A percentile compares a stretch with the other conserved stretches of the same genome.
These are phyloP conservation scores for Karstenula rhodostoma DNA, from an alignment of 2,329 filamentous ascomycete species.

Conservation along the genomic window DNA sequence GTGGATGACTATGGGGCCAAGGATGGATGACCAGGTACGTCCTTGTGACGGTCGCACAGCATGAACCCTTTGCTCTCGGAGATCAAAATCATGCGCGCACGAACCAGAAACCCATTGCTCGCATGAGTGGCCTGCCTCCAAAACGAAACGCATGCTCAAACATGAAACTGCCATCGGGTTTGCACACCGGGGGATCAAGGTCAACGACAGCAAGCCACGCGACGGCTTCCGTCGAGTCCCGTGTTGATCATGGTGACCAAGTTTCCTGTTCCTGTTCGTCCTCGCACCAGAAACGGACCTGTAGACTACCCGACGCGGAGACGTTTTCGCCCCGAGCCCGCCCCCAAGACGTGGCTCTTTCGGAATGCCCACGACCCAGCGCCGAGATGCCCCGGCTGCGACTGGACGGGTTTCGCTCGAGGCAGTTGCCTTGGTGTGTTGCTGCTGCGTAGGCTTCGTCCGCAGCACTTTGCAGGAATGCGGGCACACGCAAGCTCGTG, in stretches of 20 bases:
- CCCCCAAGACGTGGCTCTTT: not conserved
- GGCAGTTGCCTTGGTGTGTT: constrained; percentile 6
- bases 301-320: constrained; percentile 4
- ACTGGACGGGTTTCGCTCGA: not conserved
- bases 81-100: constrained; percentile 6
- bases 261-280: constrained; percentile 9
- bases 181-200: constrained; percentile 6
- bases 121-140: constrained; percentile 1
- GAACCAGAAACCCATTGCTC: constrained; percentile 3
- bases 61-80: constrained; percentile 5
- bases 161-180: constrained; percentile 9
- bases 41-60: constrained; percentile 10
- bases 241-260: not conserved
- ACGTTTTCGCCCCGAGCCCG: constrained; percentile 3
- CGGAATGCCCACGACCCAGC: constrained; percentile 1
- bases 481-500: not conserved
- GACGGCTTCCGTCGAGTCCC: not conserved
- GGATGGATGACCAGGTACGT: constrained; percentile 8
- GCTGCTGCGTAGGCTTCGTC: constrained; percentile 2
- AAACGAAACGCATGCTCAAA: constrained; percentile 8
- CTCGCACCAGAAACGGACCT: constrained; percentile 7
- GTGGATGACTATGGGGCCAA: not conserved
- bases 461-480: constrained; percentile 6
- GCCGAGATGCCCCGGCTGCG: constrained; percentile 10
- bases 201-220: constrained; percentile 7